Percentiles rank a stretch among this genome's conserved stretches.
These are phyloP conservation scores for Microbotryum silenes-acaulis DNA, from an alignment of 1,284 basidiomycete species.

Conservation along the genomic window DNA sequence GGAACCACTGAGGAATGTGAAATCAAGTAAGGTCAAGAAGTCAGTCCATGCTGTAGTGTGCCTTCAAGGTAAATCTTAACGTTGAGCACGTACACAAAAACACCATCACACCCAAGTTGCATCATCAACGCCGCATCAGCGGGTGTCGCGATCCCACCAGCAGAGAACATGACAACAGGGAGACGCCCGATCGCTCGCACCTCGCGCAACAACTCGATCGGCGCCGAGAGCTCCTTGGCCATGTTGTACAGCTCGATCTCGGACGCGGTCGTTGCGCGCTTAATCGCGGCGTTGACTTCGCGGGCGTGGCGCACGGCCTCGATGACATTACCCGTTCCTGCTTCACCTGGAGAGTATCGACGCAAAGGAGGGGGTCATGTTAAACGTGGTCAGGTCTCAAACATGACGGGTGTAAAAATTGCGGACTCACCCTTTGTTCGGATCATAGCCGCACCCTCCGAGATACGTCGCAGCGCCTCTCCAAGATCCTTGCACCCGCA, in stretches of 20 bases:
- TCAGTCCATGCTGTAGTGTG: no score
- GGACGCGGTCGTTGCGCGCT: slow-evolving; percentile 58
- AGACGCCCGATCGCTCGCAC: slow-evolving; percentile 85
- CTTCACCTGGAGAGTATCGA: slow-evolving; percentile 41
- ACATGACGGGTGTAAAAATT: no score
- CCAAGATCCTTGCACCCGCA: slow-evolving; percentile 55
- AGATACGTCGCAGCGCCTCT: slow-evolving; percentile 91
- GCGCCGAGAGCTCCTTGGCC: slow-evolving; percentile 88
- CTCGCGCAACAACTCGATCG: slow-evolving; percentile 97
- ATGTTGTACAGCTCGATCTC: slow-evolving; percentile 94
- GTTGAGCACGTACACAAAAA: slow-evolving; percentile 50
- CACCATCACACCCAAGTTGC: slow-evolving; percentile 97
- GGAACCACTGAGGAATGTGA: slow-evolving; percentile 66
- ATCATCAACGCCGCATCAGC: slow-evolving; percentile 99
- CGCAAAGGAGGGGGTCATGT: background rate
- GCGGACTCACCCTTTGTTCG: slow-evolving; percentile 78
- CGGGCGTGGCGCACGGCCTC: slow-evolving; percentile 92
- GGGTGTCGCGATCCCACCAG: slow-evolving; percentile 93
- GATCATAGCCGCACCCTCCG: slow-evolving; percentile 90
- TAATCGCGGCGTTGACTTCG: slow-evolving; percentile 73
- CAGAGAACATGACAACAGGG: slow-evolving; percentile 62
- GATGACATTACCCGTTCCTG: slow-evolving; percentile 95
- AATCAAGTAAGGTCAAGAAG: no score
- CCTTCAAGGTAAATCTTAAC: background rate
- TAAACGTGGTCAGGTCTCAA: no score